Percentiles rank a stretch among this genome's conserved stretches.
These are phyloP conservation scores for Trichoderma sp. DNA, from an alignment of 2,329 filamentous ascomycete species.

Conservation along the genomic window DNA sequence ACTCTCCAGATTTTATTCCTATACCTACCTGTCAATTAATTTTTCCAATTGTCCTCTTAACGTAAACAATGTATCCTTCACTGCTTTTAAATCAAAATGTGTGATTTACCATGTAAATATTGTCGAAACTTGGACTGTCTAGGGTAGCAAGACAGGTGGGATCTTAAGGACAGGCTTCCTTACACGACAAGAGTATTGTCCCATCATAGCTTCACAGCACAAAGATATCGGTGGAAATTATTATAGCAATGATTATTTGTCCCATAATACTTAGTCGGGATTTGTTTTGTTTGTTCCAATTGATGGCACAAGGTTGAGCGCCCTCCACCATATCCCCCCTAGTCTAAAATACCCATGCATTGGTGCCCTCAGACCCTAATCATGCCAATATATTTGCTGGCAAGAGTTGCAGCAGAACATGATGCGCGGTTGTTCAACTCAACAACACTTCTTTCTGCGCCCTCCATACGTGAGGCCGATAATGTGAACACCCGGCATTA, in stretches of 20 bases:
- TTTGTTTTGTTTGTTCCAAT: not conserved
- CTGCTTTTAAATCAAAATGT: not conserved
- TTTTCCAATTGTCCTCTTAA: not conserved
- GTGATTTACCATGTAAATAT: not conserved
- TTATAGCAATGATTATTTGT: not conserved
- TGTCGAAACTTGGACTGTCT: not conserved
- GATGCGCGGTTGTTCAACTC: not conserved
- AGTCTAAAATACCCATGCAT: not conserved
- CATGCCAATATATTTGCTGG: not conserved
- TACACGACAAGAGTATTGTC: not conserved
- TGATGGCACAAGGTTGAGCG: not conserved
- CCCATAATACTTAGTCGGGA: not conserved
- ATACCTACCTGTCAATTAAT: not conserved
- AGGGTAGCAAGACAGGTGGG: not conserved
- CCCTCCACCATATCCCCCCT: not conserved
- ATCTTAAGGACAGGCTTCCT: not conserved
- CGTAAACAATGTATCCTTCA: fast-evolving
- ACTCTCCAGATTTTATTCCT: too few relatives aligned
- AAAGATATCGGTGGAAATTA: not conserved
- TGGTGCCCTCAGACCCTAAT: not conserved
- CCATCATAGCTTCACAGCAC: not conserved
- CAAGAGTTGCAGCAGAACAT: not conserved
- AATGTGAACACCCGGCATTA: not conserved
- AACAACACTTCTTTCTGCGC: too few relatives aligned
- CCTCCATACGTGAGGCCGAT: not conserved